phyloP scores from a whole-genome alignment of 2,329 filamentous ascomycete species.

The Macrophomina tecta region DNA sequence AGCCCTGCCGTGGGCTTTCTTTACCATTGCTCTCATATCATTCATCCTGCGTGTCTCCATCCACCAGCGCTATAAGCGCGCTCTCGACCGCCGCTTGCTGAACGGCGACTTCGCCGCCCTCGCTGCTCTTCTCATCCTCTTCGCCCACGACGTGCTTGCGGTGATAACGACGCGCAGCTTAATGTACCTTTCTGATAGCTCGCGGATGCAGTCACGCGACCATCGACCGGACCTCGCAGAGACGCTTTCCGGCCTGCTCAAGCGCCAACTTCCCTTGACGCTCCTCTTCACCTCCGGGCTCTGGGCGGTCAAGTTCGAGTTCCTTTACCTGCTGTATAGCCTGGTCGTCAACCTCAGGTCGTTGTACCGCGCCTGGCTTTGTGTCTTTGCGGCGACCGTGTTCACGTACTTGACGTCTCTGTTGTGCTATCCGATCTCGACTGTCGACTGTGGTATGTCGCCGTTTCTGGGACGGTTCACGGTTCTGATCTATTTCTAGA shows the following conservation, averaged over 20 bases:
- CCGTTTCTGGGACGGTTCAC: too few species aligned
- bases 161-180: neutral
- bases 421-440: too few species aligned
- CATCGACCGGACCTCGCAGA: neutral
- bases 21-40: neutral
- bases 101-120: neutral
- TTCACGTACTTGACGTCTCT: too few species aligned
- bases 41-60: neutral
- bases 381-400: too few species aligned
- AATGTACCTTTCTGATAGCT: neutral
- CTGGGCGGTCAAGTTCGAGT: too few species aligned
- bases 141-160: neutral
- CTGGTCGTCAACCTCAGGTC: too few species aligned
- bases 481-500: too few species aligned
- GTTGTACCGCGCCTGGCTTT: too few species aligned
- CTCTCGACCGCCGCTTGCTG: neutral
- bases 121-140: neutral
- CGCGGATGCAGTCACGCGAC: neutral
- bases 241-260: neutral
- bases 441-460: too few species aligned
- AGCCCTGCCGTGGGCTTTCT: neutral
- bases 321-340: too few species aligned
- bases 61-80: neutral
- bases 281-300: too few species aligned
- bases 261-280: neutral